Evolutionary conservation across 163 green algal genomes (phyloP), one percentile per base, ranked within the genome.

Genomic region (Smithsoniella earleae): DNA sequence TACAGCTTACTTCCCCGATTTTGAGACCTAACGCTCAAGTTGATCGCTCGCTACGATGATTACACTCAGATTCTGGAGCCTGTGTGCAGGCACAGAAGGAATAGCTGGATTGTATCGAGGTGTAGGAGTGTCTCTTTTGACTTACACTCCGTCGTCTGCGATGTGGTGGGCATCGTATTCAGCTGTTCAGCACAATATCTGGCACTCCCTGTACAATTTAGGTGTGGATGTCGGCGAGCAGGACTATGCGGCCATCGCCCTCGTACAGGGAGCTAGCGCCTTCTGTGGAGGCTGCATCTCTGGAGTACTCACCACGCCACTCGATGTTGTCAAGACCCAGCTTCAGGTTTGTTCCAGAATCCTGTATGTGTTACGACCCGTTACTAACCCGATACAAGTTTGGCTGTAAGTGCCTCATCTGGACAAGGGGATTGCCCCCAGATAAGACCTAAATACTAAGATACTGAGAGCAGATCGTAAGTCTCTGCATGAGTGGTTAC

Each of bases 241-340:
- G 25, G 58, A 69, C 58, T 30, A 25, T 16, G n/a, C 27, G 3
- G 25, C 58, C 58, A 34, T 69, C 2, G 58, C 25, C n/a, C 30
- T 33, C 0, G 58, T 69, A 34, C 58, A 69, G 58, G 58, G 30
- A 16, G 6, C 34, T 18, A 43, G 58, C 1, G 58, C 58, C 13
- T 25, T 69, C 27, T 13, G 38, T 3, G 58, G 58, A 18, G 58
- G 58, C n/a, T n/a, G 31, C 3, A 69, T 36, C 20, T 69, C 58
- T 36, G 58, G 58, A 30, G 58, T 16, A 5, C 10, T 69, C 58
- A 69, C 58, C 18, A 69, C 58, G 0, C 58, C 58, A 1, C 58
- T 69, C 3, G 58, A 69, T 38, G 58, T 69, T 36, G 58, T 69
- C 4, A 69, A 69, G 58, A 69, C 58, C 30, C 58, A 69, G 34